These are phyloP conservation scores for Podaxis sp. DNA, from an alignment of 768 basidiomycete species.

Conservation along the genomic window DNA sequence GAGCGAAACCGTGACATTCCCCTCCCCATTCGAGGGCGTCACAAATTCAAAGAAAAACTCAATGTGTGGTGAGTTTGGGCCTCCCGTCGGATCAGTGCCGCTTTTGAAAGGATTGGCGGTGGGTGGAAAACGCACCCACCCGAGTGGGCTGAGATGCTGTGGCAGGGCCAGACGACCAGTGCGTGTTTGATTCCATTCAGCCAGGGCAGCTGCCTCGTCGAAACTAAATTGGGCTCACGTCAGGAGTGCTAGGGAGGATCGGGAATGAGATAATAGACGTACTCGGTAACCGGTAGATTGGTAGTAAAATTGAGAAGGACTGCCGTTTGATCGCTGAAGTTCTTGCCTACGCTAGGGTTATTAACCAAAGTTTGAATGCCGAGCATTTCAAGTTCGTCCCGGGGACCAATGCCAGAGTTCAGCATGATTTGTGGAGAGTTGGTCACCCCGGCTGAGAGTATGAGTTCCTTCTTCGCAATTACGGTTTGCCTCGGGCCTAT, in stretches of 20 bases:
- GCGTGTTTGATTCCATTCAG: slow-evolving; percentile 10
- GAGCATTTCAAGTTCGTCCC: slow-evolving; percentile 17
- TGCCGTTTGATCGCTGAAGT: slow-evolving; percentile 24
- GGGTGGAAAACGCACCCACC: slow-evolving; percentile 2
- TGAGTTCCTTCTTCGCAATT: slow-evolving; percentile 32
- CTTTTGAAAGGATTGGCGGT: not conserved
- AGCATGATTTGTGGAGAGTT: slow-evolving; percentile 31
- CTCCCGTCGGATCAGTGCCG: not conserved
- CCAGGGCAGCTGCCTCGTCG: slow-evolving; percentile 1
- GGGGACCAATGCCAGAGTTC: slow-evolving; percentile 35
- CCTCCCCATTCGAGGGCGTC: not conserved
- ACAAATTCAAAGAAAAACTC: slow-evolving; percentile 7
- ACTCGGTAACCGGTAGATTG: slow-evolving; percentile 16
- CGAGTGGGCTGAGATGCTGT: not conserved
- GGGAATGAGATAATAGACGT: not conserved
- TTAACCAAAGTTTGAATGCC: slow-evolving; percentile 19
- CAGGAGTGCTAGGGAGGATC: too few species aligned
- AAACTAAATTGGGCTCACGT: not conserved
- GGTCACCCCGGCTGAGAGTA: slow-evolving; percentile 34
- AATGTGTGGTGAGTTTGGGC: slow-evolving; percentile 12
- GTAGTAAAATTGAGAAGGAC: slow-evolving; percentile 15
- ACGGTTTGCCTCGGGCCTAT: slow-evolving; percentile 11
- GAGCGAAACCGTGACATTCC: not conserved
- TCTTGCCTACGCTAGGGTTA: slow-evolving; percentile 18
- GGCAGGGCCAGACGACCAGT: slow-evolving; percentile 1